These are phyloP conservation scores for Lachnellula subtilissima DNA, from an alignment of 2,329 filamentous ascomycete genomes.

Conservation along the genomic window DNA sequence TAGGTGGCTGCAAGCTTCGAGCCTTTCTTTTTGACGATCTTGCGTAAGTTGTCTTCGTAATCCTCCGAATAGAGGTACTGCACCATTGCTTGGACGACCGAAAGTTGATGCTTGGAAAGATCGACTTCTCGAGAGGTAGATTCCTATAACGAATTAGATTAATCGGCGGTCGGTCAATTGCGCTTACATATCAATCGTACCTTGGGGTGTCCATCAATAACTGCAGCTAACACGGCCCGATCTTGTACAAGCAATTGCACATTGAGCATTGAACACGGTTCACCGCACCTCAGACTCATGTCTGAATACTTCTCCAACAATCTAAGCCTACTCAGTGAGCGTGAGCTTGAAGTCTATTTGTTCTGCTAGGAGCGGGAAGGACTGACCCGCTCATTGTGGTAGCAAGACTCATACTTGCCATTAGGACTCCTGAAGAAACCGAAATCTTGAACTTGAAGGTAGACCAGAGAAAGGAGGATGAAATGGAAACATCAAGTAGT, in stretches of 20 bases:
- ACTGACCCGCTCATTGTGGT: background rate
- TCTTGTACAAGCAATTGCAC: background rate
- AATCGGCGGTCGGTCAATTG: background rate
- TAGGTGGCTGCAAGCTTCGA: background rate
- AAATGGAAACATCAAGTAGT: too few relatives aligned
- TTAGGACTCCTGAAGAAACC: too few relatives aligned
- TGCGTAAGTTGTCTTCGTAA: background rate
- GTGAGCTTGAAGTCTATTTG: background rate
- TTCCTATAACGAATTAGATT: background rate
- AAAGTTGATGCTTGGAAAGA: background rate
- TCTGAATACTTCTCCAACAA: background rate
- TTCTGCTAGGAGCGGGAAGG: background rate
- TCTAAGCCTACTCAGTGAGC: background rate
- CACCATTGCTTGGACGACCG: background rate
- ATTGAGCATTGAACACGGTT: background rate
- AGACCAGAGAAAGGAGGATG: too few relatives aligned
- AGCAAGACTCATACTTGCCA: background rate
- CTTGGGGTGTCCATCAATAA: background rate
- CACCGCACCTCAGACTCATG: background rate
- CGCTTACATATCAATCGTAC: background rate
- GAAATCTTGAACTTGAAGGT: too few relatives aligned
- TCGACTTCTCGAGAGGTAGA: background rate
- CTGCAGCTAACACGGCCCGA: background rate
- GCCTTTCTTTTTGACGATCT: background rate
- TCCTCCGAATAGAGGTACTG: background rate